These are phyloP conservation scores for Asparagopsis taxiformis DNA, from an alignment of 31 red algal genomes.

Conservation along the genomic window DNA sequence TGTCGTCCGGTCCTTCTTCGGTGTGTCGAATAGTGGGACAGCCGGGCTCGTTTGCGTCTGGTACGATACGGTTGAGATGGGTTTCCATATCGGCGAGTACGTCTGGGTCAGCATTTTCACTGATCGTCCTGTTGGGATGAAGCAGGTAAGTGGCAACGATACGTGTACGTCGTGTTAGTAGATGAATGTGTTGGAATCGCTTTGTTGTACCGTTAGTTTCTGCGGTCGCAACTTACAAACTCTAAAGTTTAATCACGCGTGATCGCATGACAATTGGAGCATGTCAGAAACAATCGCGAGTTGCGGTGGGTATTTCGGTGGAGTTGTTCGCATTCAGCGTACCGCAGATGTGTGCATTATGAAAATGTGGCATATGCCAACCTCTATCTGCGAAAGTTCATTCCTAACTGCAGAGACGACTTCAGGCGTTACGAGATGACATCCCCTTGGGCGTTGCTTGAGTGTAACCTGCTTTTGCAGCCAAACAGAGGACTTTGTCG, in stretches of 20 bases:
- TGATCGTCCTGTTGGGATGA: constrained; percentile 45
- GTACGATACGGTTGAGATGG: constrained; percentile 65
- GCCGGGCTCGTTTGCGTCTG: constrained; percentile 55
- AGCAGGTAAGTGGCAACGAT: background rate
- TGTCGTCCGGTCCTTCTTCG: constrained; percentile 81
- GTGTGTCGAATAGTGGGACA: constrained; percentile 69
- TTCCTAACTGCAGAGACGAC: constrained; percentile 20
- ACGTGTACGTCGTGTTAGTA: background rate
- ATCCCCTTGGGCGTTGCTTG: constrained; percentile 41
- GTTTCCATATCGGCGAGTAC: constrained; percentile 78
- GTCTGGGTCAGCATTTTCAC: constrained; percentile 85
- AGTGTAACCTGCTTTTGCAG: constrained; percentile 52
- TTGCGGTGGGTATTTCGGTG: too few relatives aligned
- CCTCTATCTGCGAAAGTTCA: constrained; percentile 46
- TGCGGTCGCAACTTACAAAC: constrained; percentile 9
- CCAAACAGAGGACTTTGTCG: constrained; percentile 30
- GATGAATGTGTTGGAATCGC: constrained; percentile 10
- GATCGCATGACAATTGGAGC: background rate
- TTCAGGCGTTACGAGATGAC: constrained; percentile 76
- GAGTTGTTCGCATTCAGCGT: too few relatives aligned
- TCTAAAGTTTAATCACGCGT: constrained; percentile 3
- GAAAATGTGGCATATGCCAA: constrained; percentile 78
- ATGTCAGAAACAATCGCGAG: background rate
- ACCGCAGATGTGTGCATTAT: constrained; percentile 78
- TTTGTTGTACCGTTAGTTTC: too few relatives aligned